Conservation (phyloP, 2,329 filamentous ascomycete species). For the Scedosporium dehoogii region DNA sequence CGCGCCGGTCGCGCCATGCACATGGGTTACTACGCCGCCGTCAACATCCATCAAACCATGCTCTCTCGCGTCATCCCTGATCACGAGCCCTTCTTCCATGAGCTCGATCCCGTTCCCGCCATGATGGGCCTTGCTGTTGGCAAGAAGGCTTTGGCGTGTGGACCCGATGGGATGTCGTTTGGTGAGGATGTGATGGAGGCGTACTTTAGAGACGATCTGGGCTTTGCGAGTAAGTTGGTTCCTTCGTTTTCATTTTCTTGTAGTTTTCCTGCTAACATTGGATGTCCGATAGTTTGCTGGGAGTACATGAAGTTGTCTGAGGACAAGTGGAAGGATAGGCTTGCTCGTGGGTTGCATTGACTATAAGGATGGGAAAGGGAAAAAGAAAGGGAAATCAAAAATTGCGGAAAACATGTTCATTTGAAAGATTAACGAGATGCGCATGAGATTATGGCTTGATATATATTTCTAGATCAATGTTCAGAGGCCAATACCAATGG, state of each 20-base stretch:
- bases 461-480: neutral
- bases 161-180: slow-evolving; percentile 39
- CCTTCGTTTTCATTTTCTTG: neutral
- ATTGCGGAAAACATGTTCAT: neutral
- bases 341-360: neutral
- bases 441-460: neutral
- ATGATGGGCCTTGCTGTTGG: slow-evolving; percentile 66
- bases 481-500: neutral
- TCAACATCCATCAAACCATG: slow-evolving; percentile 59
- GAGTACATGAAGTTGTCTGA: slow-evolving; percentile 39
- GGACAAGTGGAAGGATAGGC: slow-evolving; percentile 8
- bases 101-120: slow-evolving; percentile 45
- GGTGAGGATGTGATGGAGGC: slow-evolving; percentile 53
- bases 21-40: slow-evolving; percentile 55
- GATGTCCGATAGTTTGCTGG: slow-evolving; percentile 37
- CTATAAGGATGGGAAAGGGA: neutral
- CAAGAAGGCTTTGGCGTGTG: slow-evolving; percentile 56
- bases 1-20: slow-evolving; percentile 68
- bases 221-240: slow-evolving; percentile 44
- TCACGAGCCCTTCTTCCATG: slow-evolving; percentile 33
- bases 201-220: slow-evolving; percentile 62
- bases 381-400: neutral
- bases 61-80: slow-evolving; percentile 28
- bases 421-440: neutral
- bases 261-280: slow-evolving; percentile 6